Evolutionary conservation across 1,284 basidiomycete genomes (phyloP).

Genomic region (Lignosus rhinocerotis): DNA sequence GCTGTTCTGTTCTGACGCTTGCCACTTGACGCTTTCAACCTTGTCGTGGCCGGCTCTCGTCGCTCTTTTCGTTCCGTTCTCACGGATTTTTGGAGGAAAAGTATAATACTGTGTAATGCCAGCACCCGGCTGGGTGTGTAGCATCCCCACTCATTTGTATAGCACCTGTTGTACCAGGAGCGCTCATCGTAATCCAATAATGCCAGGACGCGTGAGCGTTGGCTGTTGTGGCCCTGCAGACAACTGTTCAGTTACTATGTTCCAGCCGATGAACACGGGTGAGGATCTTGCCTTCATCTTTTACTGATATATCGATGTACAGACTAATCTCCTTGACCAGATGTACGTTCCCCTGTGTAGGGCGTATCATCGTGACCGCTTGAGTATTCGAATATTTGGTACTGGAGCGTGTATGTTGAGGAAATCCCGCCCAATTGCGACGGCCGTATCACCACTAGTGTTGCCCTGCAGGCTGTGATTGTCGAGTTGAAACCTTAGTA

Average conservation of each 20-base stretch:
- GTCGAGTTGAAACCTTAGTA: too few species aligned
- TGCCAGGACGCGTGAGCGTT: not conserved
- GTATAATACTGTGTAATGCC: conserved; percentile 10
- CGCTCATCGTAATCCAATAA: conserved; percentile 3
- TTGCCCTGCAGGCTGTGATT: too few species aligned
- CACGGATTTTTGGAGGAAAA: not conserved
- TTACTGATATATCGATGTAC: too few species aligned
- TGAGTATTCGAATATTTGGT: too few species aligned
- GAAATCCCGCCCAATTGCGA: too few species aligned
- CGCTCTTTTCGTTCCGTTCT: not conserved
- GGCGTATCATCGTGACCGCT: too few species aligned
- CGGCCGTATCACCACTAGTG: too few species aligned
- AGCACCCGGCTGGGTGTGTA: not conserved
- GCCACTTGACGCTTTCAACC: not conserved
- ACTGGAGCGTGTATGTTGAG: too few species aligned
- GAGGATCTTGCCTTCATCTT: not conserved
- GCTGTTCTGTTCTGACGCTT: not conserved
- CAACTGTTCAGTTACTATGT: not conserved
- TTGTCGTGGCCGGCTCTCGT: not conserved
- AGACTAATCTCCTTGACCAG: too few species aligned
- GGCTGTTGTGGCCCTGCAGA: not conserved
- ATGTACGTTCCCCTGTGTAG: too few species aligned
- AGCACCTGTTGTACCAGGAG: conserved; percentile 11
- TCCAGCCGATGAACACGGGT: not conserved
- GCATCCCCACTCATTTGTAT: conserved; percentile 7